Base-by-base conservation (phyloP, 2,329 filamentous ascomycete genomes). In the Colletotrichum agaves region DNA sequence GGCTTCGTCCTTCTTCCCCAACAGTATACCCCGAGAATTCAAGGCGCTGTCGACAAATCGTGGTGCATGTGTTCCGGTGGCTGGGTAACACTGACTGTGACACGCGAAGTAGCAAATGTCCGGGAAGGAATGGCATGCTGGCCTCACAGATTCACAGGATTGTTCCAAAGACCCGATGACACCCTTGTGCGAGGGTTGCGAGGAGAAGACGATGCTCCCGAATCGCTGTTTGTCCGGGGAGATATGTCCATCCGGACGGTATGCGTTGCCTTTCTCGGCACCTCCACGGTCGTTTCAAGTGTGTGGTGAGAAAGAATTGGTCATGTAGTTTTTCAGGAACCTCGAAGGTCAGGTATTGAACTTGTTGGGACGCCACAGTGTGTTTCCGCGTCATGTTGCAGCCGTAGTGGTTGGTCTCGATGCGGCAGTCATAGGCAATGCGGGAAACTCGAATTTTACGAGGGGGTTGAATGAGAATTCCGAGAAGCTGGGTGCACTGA, bases 401-500 rank as follows among this genome's bases (percentile, higher is more conserved):
- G 33, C n/a, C 37, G 37, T 37, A 37, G 23, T 27, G 56, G 61
- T 35, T 49, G 37, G 27, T n/a, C 61, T 63, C 15, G 31, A 43
- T 21, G 61, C 55, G 44, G 19, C 37, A 55, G 59, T 21, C 6
- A 27, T 15, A 19, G 8, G 37, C 35, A 37, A 37, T 43, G 23
- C 37, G 7, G 37, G 33, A 39, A 65, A 37, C 11, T 13, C 21
- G 8, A 47, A n/a, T 39, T 37, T 43, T 37, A n/a, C 39, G 49
- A 57, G n/a, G 50, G 52, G 46, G 19, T 31, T 15, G 58, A 31
- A 52, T 53, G 44, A 44, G 31, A 49, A 15, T 59, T 59, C 64
- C 61, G 61, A 64, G 37, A 52, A 49, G 53, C 61, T 67, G 64
- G 64, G 53, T 64, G 44, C 44, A 41, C 39, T 46, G 61, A 64